Conservation (phyloP, 2,329 filamentous ascomycete genomes). For the Ceratocystis albifundus region DNA sequence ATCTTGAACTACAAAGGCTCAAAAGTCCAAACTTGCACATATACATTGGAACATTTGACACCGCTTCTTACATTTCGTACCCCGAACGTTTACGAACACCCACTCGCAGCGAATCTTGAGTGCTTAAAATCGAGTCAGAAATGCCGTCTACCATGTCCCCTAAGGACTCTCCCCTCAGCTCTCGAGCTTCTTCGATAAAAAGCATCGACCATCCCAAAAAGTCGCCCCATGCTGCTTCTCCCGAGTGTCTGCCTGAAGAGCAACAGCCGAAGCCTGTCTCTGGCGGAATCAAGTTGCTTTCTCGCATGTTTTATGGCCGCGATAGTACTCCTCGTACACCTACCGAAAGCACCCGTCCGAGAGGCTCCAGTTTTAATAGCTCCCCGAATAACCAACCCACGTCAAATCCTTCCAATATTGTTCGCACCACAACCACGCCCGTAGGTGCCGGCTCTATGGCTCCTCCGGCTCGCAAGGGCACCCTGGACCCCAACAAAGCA, state of each 20-base stretch:
- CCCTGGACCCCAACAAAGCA: conserved; percentile 12
- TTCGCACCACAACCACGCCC: conserved; percentile 19
- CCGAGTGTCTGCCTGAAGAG: conserved; percentile 17
- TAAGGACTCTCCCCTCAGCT: conserved; percentile 21
- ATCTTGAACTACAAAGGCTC: neutral
- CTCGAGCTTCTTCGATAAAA: conserved; percentile 22
- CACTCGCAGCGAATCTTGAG: neutral
- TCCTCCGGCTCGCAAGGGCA: conserved; percentile 17
- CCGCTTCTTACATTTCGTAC: neutral
- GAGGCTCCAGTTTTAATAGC: conserved; percentile 23
- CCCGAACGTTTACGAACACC: neutral
- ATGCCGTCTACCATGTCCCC: conserved; percentile 20
- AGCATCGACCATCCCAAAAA: conserved; percentile 21
- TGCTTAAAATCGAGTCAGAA: neutral
- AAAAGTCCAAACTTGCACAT: neutral
- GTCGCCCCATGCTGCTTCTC: conserved; percentile 13
- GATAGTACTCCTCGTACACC: conserved; percentile 14
- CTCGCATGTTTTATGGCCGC: conserved; percentile 22
- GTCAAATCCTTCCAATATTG: conserved; percentile 9
- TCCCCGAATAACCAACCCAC: conserved; percentile 12
- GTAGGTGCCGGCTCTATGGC: neutral
- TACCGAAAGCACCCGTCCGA: conserved; percentile 20
- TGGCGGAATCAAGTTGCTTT: conserved; percentile 20
- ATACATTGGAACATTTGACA: neutral
- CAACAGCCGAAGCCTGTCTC: conserved; percentile 18